Base-by-base conservation (phyloP, 2,329 filamentous ascomycete genomes). In the Zymoseptoria brevis region DNA sequence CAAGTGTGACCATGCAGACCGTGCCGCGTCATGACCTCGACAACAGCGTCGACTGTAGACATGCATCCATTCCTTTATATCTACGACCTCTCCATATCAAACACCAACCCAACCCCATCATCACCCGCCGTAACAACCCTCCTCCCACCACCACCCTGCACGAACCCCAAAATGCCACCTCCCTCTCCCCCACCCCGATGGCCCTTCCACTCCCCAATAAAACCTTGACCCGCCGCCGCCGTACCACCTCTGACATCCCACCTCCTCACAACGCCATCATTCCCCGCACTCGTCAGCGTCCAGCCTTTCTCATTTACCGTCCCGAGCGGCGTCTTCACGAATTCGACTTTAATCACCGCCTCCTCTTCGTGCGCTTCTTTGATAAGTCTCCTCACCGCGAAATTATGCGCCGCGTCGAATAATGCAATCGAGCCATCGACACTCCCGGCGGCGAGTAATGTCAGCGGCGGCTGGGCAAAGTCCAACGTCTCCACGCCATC, bases 341-440 rank as follows among this genome's bases (percentile, higher is more conserved):
- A 99, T 61, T 96, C 90, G 4, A 97, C 85, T 75, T 95, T 93
- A 62, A 97, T 93, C 19, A 99, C 90, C 1, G 90, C 87, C 69
- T 88, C 87, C n/a, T 90, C 88, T 64, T 92, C 88, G 73, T 96
- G 93, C 1, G 90, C 92, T 54, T 88, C 87, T 55, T 82, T 81
- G 64, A 97, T 89, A 71, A 91, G 86, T 57, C 90, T 80, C 55
- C 94, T 83, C n/a, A 95, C 84, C 2, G 91, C 89, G 71, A 96
- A 97, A 56, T 89, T 86, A 66, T 94, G 87, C 50, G 87, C 85
- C 0, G 88, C 87, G 74, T 99, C 94, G 72, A 91, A 96, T 2
- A 99, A 82, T 8, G 86, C 89, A 62, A 99, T 92, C 58, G 77
- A 81, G 48, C 84, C 83, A 68, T 87, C 84, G 8, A 87, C 84